Base-by-base conservation (phyloP, 2,329 filamentous ascomycete genomes). In the Teratosphaeria pseudoeucalypti region DNA sequence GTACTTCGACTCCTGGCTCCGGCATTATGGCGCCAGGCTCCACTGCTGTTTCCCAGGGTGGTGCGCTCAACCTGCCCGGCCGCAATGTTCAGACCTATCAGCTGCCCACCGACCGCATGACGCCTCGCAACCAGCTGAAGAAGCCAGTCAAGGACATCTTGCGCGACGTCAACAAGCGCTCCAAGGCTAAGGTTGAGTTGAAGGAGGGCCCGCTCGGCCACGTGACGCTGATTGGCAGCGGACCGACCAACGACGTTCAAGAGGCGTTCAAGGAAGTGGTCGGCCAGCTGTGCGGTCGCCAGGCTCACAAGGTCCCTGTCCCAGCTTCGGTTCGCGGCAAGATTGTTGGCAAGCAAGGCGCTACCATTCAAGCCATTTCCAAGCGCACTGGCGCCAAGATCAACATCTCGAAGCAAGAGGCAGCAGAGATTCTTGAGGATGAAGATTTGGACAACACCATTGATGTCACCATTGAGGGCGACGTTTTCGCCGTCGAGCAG, bases 321-420 rank as follows among this genome's bases (percentile, higher is more conserved):
- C 94, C 92, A 57, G 83, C 87, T 55, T 92, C 90, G 47, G 85
- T 90, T 26, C 86, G 91, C 62, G 85, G 92, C 57, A 88, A 92
- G 74, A 92, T 99, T 74, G 97, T 99, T 72, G 95, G 94, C 67
- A 91, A 90, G 71, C 86, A 88, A 71, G 95, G 95, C 60, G 84
- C 90, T 29, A 92, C 88, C 62, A 95, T 99, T 73, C 92, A 95
- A 77, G 83, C 87, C 54, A 85, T 99, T 57, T 89, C 92, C 76
- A 89, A 92, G 74, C 87, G 88, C 74, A 94, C 91, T 2, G 92
- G 92, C 62, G 92, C 94, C 57, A 86, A 86, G 65, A 92, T 99
- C 70, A 90, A 95, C 72, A 84, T 99, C 61, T 92, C 92, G 62
- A 92, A 89, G 76, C 81, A 82, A 26, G 89, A 95, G 52, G 86